phyloP scores from a whole-genome alignment of 2,329 filamentous ascomycete genomes.

The Xylaria hypoxylon region DNA sequence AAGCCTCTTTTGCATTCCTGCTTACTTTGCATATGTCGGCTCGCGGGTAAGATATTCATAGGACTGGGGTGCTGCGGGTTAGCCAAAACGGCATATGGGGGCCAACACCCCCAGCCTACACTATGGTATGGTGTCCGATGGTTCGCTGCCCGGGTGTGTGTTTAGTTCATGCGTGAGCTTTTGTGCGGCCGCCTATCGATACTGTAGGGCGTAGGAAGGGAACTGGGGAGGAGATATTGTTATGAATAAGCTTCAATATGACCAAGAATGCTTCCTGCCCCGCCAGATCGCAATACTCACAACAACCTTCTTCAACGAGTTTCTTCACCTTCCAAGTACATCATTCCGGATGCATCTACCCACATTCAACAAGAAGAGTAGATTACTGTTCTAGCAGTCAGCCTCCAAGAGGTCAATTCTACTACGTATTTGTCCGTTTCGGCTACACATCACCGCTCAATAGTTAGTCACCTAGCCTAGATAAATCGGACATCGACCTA shows the following conservation, averaged over 20 bases:
- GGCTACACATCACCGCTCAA: slow-evolving; percentile 12
- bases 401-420: slow-evolving; percentile 10
- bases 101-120: slow-evolving; percentile 24
- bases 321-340: neutral
- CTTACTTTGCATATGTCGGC: slow-evolving; percentile 43
- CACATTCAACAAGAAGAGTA: neutral
- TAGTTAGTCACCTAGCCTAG: neutral
- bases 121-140: slow-evolving; percentile 24
- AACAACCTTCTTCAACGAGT: neutral
- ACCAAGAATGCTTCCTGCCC: slow-evolving; percentile 19
- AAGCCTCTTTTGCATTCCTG: slow-evolving; percentile 34
- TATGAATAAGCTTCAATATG: slow-evolving; percentile 33
- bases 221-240: slow-evolving; percentile 14
- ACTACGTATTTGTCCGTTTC: slow-evolving; percentile 8
- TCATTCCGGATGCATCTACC: neutral
- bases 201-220: slow-evolving; percentile 14
- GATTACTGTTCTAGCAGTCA: slow-evolving; percentile 29
- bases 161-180: slow-evolving; percentile 21
- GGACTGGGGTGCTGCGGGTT: slow-evolving; percentile 34
- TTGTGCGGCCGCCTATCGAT: slow-evolving; percentile 22
- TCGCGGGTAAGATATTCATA: slow-evolving; percentile 35
- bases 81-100: slow-evolving; percentile 34
- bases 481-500: slow-evolving; percentile 7
- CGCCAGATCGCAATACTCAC: slow-evolving; percentile 23
- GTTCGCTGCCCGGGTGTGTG: slow-evolving; percentile 36